These are phyloP conservation scores for Penicillium sp. DNA, from an alignment of 2,329 filamentous ascomycete genomes.

Conservation along the genomic window DNA sequence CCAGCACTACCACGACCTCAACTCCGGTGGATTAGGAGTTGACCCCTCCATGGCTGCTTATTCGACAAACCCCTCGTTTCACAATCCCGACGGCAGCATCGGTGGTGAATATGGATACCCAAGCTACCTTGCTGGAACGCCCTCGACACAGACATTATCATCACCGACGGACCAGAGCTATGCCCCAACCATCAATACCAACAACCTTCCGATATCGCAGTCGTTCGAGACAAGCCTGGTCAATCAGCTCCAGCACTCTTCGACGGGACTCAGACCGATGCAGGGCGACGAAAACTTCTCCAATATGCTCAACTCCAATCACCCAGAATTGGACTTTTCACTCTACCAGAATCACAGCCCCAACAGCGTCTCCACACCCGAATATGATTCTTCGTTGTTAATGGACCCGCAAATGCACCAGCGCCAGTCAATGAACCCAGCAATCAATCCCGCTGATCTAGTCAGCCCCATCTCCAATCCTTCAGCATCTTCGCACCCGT, in stretches of 20 bases:
- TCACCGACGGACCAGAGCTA: slow-evolving; percentile 34
- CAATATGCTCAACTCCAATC: slow-evolving; percentile 40
- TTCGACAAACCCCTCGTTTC: slow-evolving; percentile 35
- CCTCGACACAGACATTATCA: slow-evolving; percentile 30
- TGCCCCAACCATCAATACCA: slow-evolving; percentile 23
- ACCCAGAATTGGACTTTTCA: slow-evolving; percentile 39
- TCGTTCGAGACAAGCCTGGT: slow-evolving; percentile 40
- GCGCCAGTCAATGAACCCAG: slow-evolving; percentile 39
- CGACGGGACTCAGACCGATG: slow-evolving; percentile 25
- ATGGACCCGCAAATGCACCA: slow-evolving; percentile 43
- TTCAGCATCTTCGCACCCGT: slow-evolving; percentile 57
- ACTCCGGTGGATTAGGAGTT: slow-evolving; percentile 31
- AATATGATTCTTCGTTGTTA: slow-evolving; percentile 41
- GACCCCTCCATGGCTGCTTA: slow-evolving; percentile 38
- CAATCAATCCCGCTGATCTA: slow-evolving; percentile 48
- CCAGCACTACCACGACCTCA: slow-evolving; percentile 39
- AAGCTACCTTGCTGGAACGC: slow-evolving; percentile 34
- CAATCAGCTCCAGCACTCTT: slow-evolving; percentile 35
- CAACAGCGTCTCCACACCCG: slow-evolving; percentile 30
- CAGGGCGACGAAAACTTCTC: slow-evolving; percentile 39
- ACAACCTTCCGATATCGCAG: slow-evolving; percentile 35
- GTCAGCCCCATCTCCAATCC: slow-evolving; percentile 48
- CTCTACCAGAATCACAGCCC: slow-evolving; percentile 37
- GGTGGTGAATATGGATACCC: slow-evolving; percentile 37
- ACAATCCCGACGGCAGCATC: slow-evolving; percentile 26